Evolutionary conservation across 2,329 filamentous ascomycete genomes (phyloP), one percentile per base, ranked within the genome.

Genomic region (Thelonectria olida): DNA sequence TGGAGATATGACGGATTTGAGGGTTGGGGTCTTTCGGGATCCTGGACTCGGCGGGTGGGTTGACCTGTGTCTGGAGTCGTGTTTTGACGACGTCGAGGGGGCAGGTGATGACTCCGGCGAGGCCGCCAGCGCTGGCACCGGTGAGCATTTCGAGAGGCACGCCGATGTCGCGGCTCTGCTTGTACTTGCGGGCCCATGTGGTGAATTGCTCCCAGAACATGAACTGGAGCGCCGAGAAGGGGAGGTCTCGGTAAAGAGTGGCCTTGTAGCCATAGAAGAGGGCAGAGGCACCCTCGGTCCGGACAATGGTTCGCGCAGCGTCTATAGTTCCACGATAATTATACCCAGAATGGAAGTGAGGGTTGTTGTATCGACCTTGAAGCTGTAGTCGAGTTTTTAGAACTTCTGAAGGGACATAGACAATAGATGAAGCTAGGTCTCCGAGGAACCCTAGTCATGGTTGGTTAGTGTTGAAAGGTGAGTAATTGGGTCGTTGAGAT

Each of bases 21-120:
- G 80, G 73, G 72, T 81, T 79, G 12, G 76, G 69, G 28, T 78
- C 76, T 38, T 73, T 76, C 15, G 61, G 36, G 54, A 73, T 72
- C 27, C 68, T 22, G 58, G 66, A 25, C 52, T 74, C 55, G 72
- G 74, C 15, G 62, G 76, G 36, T 1, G 82, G 73, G 59, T 84
- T 80, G 58, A 96, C 86, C 76, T 99, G 96, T 0, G 96, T 99
- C 77, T 99, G 96, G 31, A 97, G 90, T 54, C 96, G 86, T 1
- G 96, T 99, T 80, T 99, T 99, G 63, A 99, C 95, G 6, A 99
- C 96, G 73, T 99, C 96, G 65, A 99, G 86, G 1, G 96, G 96
- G 72, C 96, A 98, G 2, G 96, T 99, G 13, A 99, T 88, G 7
- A 97, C 92, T 53, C 96, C 96, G 1, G 96, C 96, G 76, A 98